Evolutionary conservation across 2,329 filamentous ascomycete genomes (phyloP), one percentile per base, ranked within the genome.

Genomic region (Thielaviopsis musarum): DNA sequence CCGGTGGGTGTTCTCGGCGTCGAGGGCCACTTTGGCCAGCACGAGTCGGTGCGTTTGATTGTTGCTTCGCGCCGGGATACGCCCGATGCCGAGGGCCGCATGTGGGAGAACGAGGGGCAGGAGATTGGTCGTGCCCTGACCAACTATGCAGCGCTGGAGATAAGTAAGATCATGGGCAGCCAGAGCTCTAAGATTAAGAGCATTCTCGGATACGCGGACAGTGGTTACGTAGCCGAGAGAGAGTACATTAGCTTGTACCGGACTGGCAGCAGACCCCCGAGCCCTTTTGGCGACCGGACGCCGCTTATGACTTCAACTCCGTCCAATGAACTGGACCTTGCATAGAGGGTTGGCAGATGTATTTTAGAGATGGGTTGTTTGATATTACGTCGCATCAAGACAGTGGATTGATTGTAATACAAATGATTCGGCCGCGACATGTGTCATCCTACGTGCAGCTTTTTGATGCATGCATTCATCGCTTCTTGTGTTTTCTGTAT

Each of bases 1-100:
- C 90, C 91, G 0, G 91, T 88, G 0, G 93, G 91, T n/a, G 83
- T 98, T 15, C 77, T 97, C 1, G 88, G 88, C 62, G 88, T 96
- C 70, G 87, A 91, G 64, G 93, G 93, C 1, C 78, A 80, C 64
- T 98, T 98, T 68, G 84, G 84, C 1, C 89, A 95, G 68, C 89
- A 97, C 68, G 93, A 98, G 78, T 87, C 90, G 28, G 91, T 97
- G 5, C 83, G 88, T 12, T 70, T 98, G 0, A 82, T 91, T 15
- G 90, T 94, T 1, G 87, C 95, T 4, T 81, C 87, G 64, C 79
- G 81, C 34, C 71, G 71, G 38, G 71, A 70, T 24, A 65, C 70
- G 1, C 72, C 73, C 41, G 69, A 65, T 21, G 66, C 67, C 13
- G 71, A 74, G 24, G 72, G 73, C 19, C 76, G 75, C 67, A 64